Conservation (phyloP, 75 land plant genomes). For the Ceratopteris richardii region DNA sequence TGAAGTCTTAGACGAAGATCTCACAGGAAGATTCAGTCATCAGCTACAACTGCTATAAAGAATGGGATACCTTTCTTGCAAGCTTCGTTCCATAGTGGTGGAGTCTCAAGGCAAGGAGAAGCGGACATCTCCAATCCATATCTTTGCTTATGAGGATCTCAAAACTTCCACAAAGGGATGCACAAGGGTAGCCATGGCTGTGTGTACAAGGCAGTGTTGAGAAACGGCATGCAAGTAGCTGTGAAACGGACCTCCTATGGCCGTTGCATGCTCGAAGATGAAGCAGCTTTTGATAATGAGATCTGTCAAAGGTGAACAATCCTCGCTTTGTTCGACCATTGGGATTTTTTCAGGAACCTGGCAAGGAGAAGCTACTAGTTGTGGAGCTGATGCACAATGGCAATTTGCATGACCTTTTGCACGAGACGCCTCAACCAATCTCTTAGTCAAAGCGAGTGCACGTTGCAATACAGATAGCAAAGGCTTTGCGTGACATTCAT, state of each 20-base stretch:
- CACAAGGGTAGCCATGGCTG: constrained; percentile 67
- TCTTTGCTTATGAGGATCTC: constrained; percentile 52
- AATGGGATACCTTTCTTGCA: no score
- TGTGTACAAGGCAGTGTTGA: constrained; percentile 61
- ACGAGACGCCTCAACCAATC: constrained; percentile 14
- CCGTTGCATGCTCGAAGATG: constrained; percentile 47
- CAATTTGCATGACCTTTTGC: constrained; percentile 42
- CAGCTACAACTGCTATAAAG: no score
- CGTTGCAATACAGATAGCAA: constrained; percentile 36
- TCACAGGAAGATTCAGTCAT: no score
- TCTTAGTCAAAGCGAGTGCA: constrained; percentile 33
- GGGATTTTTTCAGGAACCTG: constrained; percentile 58
- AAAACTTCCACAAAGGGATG: constrained; percentile 70
- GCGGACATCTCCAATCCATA: constrained; percentile 23
- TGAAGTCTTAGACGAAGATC: no score
- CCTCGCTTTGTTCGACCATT: constrained; percentile 53
- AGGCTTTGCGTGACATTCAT: constrained; percentile 39
- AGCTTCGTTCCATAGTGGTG: no score
- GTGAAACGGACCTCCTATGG: constrained; percentile 74
- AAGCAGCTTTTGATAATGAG: constrained; percentile 58
- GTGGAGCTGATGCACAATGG: constrained; percentile 61
- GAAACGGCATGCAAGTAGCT: constrained; percentile 58
- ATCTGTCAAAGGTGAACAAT: constrained; percentile 54
- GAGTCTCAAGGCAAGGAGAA: no score
- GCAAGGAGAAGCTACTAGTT: constrained; percentile 25